Base-by-base conservation (phyloP, 2,329 filamentous ascomycete genomes). In the Fusarium praegraminearum region DNA sequence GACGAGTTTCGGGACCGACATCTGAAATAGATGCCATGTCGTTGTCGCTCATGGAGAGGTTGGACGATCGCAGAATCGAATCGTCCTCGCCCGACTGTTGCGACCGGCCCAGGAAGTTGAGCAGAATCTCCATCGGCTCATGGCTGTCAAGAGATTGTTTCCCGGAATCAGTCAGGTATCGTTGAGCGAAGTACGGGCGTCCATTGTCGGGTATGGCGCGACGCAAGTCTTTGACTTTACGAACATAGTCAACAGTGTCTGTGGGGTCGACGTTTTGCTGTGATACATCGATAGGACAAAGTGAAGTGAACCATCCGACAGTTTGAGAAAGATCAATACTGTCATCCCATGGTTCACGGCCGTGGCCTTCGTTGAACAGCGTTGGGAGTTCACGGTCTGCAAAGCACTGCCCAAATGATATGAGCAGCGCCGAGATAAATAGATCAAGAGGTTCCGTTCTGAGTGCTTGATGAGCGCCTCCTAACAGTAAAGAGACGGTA, bases 241-340 rank as follows among this genome's bases (percentile, higher is more conserved):
- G 46, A 18, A 70, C 50, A 46, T 16, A 45, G 20, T 71, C 68
- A 2, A 71, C 16, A 1, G 40, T 40, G 30, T 67, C 51, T n/a
- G 15, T 11, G 4, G 49, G 32, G 4, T 53, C 43, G 22, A 60
- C 15, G 5, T 35, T 40, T 7, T 20, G 16, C 11, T 53, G 51
- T 8, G 64, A 32, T 3, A 77, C 18, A 0, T 68, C 71, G 0
- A 82, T 41, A 0, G 82, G 82, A 18, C 73, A 77, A 15, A 84
- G 73, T 0, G 80, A 81, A 1, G 83, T 83, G 57, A 84, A 84
- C 82, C 82, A 84, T 7, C 83, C 83, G 1, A 84, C 79, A 0
- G 80, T 83, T 2, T 75, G 64, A 0, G 81, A 80, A 2, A 80
- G 65, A 50, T 84, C 78, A 11, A 81, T 66, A 1, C 44, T 32